Base-by-base conservation (phyloP, 148 eudicot species). In the Diospyros lotus region DNA sequence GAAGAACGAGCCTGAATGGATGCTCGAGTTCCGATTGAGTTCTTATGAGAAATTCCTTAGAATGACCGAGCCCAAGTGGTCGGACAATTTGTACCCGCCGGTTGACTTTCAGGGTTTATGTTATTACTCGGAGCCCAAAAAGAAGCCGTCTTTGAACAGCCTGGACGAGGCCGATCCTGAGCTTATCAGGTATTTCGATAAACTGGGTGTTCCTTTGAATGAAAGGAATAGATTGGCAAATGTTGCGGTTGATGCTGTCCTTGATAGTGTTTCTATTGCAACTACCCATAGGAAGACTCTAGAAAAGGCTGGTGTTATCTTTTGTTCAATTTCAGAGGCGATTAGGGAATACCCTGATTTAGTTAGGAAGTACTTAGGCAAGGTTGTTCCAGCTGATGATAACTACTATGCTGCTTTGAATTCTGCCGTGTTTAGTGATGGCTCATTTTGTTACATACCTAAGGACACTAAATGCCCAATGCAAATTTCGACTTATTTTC, bases 111-210 rank as follows among this genome's bases (percentile, higher is more conserved):
- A 90, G 62, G 80, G 82, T 82, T 17, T 92, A 14, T 89, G 93
- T 74, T 94, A 83, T 84, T 92, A 91, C 61, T 94, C 98, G 0
- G 98, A 89, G 17, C 97, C 98, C 6, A 92, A 86, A 70, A 84
- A 89, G 85, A 92, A 94, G 62, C 98, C 97, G 0, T 79, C 90
- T 77, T 80, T 92, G 80, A 89, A 90, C 73, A 92, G 90, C 79
- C 85, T 94, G 39, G 98, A 94, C 59, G 96, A 94, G 77, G 98
- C 93, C 71, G 97, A 94, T 70, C 98, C 98, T 52, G 98, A 94
- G 77, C 84, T 94, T 56, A 66, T 90, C 13, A 90, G 41, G 89
- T 92, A 92, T 59, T 94, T 92, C 75, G 97, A 90, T 55, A 90
- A 81, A 59, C 74, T 95, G 73, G 94, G 93, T 77, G 54, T 95